These are phyloP conservation scores for Ophiostoma piceae DNA, from an alignment of 2,329 filamentous ascomycete genomes.

Conservation along the genomic window DNA sequence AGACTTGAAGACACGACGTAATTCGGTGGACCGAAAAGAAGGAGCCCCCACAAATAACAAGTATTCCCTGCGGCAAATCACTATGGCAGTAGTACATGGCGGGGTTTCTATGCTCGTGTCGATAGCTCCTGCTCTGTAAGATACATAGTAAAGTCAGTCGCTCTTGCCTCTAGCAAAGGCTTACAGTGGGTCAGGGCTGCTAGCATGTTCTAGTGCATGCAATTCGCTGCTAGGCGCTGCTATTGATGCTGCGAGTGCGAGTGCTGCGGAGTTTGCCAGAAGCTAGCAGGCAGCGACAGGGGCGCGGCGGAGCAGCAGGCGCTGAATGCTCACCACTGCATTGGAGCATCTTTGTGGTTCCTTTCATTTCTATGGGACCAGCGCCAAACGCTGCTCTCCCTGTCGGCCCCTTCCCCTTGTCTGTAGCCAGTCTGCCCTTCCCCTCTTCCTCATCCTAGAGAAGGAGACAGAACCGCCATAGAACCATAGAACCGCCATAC, in stretches of 20 bases:
- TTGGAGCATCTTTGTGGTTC: slow-evolving; percentile 29
- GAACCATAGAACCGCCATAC: not conserved
- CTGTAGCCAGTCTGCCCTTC: not conserved
- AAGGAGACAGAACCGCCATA: slow-evolving; percentile 11
- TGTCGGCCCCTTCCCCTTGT: not conserved
- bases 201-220: slow-evolving; percentile 17
- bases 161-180: not conserved
- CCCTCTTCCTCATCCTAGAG: slow-evolving; percentile 10
- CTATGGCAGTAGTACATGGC: not conserved
- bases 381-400: not conserved
- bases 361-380: slow-evolving; percentile 26
- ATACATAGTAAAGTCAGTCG: not conserved
- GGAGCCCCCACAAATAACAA: not conserved
- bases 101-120: not conserved
- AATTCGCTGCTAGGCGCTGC: not conserved
- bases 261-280: not conserved
- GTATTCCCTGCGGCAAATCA: not conserved
- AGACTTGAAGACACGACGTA: not conserved
- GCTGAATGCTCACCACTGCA: not conserved
- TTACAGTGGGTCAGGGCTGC: slow-evolving; percentile 1
- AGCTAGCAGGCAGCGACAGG: not conserved
- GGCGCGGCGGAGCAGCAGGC: not conserved
- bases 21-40: not conserved
- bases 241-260: not conserved
- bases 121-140: not conserved